These are phyloP conservation scores for Clonostachys rosea DNA, from an alignment of 2,329 filamentous ascomycete genomes.

Conservation along the genomic window DNA sequence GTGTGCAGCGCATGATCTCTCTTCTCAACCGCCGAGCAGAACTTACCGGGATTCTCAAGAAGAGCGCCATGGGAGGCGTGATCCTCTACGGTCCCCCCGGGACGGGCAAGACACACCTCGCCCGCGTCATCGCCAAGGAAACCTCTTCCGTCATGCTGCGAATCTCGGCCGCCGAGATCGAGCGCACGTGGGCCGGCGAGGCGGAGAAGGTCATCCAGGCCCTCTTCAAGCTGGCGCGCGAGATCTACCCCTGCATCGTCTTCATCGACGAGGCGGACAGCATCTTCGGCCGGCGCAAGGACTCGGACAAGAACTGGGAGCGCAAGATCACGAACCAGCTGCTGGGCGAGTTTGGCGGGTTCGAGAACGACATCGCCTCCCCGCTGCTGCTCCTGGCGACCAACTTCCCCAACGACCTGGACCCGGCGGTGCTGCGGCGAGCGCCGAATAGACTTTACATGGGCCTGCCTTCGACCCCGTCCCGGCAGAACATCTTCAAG, in stretches of 20 bases:
- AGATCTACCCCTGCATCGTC: conserved; percentile 85
- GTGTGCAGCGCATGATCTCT: too few species aligned
- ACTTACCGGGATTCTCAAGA: background rate
- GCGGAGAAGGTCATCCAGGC: conserved; percentile 94
- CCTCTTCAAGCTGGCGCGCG: conserved; percentile 86
- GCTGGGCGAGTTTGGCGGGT: conserved; percentile 92
- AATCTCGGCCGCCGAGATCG: conserved; percentile 84
- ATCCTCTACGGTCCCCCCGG: conserved; percentile 84
- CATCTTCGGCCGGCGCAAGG: conserved; percentile 69
- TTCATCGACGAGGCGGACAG: conserved; percentile 98
- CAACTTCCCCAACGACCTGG: conserved; percentile 91
- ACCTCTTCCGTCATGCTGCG: conserved; percentile 75
- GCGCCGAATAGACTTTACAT: conserved; percentile 69
- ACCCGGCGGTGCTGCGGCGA: conserved; percentile 76
- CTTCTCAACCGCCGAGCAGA: too few species aligned
- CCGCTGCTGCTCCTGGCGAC: conserved; percentile 98
- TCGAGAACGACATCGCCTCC: conserved; percentile 59
- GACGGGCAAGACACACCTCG: conserved; percentile 67
- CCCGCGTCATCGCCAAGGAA: conserved; percentile 65
- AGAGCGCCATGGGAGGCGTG: background rate
- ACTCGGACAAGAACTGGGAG: background rate
- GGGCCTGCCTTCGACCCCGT: conserved; percentile 63
- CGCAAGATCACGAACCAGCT: conserved; percentile 82
- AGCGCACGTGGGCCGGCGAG: conserved; percentile 95
- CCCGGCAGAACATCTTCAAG: conserved; percentile 63